Evolutionary conservation across 2,329 filamentous ascomycete genomes (phyloP).

Genomic region (Thermoascus crustaceus): DNA sequence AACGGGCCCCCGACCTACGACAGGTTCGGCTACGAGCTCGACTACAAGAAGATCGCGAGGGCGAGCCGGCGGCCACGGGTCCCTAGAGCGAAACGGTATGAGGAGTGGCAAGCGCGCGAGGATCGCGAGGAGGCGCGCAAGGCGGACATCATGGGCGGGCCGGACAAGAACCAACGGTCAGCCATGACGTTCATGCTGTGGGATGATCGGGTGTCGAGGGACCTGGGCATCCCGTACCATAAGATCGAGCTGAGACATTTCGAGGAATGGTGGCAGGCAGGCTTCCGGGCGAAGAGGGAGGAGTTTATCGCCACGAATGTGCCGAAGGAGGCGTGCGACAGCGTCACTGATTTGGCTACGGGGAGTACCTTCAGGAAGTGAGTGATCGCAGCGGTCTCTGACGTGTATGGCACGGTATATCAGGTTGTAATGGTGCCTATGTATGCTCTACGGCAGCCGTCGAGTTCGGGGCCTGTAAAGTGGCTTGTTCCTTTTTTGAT

Average conservation of each 20-base stretch:
- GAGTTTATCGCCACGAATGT: background rate
- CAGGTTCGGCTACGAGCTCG: conserved; percentile 7
- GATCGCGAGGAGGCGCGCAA: background rate
- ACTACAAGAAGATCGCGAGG: conserved; percentile 8
- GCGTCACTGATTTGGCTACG: background rate
- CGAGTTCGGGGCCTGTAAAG: no score
- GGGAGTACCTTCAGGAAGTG: background rate
- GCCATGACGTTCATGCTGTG: conserved; percentile 2
- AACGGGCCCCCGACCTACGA: conserved; percentile 9
- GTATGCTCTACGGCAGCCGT: no score
- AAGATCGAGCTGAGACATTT: conserved; percentile 6
- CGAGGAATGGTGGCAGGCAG: conserved; percentile 6
- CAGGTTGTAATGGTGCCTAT: no score
- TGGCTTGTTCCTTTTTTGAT: no score
- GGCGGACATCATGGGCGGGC: background rate
- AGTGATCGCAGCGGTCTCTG: background rate
- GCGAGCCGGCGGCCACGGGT: background rate
- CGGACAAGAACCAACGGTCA: background rate
- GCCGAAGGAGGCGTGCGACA: background rate
- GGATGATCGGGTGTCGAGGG: conserved; percentile 9
- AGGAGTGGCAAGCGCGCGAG: background rate
- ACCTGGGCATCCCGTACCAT: conserved; percentile 10
- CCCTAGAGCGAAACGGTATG: background rate
- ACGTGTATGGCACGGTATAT: background rate
- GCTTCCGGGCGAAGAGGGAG: conserved; percentile 1